phyloP scores from a whole-genome alignment of 306 rosid genomes.

The Cercis canadensis region DNA sequence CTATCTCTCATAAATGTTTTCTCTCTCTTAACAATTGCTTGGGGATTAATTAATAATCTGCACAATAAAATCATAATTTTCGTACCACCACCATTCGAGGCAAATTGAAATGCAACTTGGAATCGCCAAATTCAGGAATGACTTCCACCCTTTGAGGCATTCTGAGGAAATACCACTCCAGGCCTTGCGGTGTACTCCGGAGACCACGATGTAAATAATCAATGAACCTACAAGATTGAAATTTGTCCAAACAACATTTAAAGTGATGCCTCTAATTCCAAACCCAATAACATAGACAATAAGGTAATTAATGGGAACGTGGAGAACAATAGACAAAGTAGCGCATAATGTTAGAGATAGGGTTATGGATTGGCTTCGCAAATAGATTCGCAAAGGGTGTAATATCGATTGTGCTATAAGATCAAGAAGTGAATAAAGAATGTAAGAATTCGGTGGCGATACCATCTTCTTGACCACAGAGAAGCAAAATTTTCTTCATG shows the following conservation, averaged over 20 bases:
- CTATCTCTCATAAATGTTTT: no score
- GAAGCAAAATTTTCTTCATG: slow-evolving; percentile 29
- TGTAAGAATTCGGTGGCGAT: slow-evolving; percentile 38
- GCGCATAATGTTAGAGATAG: slow-evolving; percentile 45
- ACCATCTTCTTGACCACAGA: slow-evolving; percentile 43
- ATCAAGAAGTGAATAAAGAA: slow-evolving; percentile 42
- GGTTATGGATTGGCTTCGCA: slow-evolving; percentile 44
- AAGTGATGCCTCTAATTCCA: slow-evolving; percentile 77
- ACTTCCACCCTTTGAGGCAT: slow-evolving; percentile 58
- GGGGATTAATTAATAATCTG: slow-evolving; percentile 78
- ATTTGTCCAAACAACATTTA: slow-evolving; percentile 81
- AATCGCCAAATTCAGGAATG: slow-evolving; percentile 61
- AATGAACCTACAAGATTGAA: slow-evolving; percentile 67
- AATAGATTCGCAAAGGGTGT: slow-evolving; percentile 49
- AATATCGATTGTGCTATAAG: slow-evolving; percentile 41
- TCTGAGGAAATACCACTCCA: slow-evolving; percentile 67
- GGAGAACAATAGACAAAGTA: slow-evolving; percentile 56
- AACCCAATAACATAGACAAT: slow-evolving; percentile 60
- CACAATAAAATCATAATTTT: slow-evolving; percentile 85
- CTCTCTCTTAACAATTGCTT: slow-evolving; percentile 81
- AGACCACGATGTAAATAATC: slow-evolving; percentile 56
- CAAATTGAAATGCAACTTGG: slow-evolving; percentile 95
- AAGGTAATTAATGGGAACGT: slow-evolving; percentile 79
- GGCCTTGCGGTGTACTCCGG: slow-evolving; percentile 66
- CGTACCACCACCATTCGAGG: slow-evolving; percentile 99